phyloP scores from a whole-genome alignment of 139 green algal genomes.

The Tetraselmis chui region DNA sequence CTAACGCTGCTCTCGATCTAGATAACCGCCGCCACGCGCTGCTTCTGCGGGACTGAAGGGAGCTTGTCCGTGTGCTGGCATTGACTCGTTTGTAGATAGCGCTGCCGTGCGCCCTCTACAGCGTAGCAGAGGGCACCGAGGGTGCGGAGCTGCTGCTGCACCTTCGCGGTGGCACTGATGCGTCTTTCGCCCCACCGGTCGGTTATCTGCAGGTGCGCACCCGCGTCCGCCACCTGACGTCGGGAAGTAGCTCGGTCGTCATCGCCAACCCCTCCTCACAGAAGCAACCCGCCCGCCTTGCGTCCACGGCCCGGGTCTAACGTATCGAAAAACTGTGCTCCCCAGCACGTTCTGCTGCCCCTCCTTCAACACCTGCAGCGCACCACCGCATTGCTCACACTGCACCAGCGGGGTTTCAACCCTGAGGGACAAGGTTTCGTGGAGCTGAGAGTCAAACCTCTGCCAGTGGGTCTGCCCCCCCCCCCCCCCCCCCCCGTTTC shows the following conservation, averaged over 20 bases:
- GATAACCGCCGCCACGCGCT: background rate
- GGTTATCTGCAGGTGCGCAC: constrained; percentile 39
- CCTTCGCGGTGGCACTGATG: constrained; percentile 71
- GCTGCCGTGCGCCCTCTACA: background rate
- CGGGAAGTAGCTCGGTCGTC: too few species aligned
- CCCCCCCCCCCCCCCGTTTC: background rate
- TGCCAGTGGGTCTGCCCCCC: constrained; percentile 23
- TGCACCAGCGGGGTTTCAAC: constrained; percentile 62
- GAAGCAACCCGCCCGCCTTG: too few species aligned
- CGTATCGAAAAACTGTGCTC: background rate
- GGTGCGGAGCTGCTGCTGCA: constrained; percentile 20
- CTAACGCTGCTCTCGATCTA: background rate
- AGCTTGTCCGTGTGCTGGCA: background rate
- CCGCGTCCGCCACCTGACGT: too few species aligned
- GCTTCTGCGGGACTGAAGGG: background rate
- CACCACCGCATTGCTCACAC: constrained; percentile 27
- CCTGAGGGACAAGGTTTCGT: constrained; percentile 56
- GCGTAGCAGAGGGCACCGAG: background rate
- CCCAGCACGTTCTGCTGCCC: constrained; percentile 59
- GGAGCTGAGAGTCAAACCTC: constrained; percentile 14
- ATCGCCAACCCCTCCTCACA: too few species aligned
- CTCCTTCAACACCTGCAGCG: constrained; percentile 40
- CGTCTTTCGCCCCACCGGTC: constrained; percentile 58
- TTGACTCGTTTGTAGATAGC: background rate
- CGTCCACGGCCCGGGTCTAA: background rate